A percentile compares a stretch with the other conserved stretches of the same genome.
Evolutionary conservation across 2,329 filamentous ascomycete genomes (phyloP).

Genomic region (Stylonectria norvegica): DNA sequence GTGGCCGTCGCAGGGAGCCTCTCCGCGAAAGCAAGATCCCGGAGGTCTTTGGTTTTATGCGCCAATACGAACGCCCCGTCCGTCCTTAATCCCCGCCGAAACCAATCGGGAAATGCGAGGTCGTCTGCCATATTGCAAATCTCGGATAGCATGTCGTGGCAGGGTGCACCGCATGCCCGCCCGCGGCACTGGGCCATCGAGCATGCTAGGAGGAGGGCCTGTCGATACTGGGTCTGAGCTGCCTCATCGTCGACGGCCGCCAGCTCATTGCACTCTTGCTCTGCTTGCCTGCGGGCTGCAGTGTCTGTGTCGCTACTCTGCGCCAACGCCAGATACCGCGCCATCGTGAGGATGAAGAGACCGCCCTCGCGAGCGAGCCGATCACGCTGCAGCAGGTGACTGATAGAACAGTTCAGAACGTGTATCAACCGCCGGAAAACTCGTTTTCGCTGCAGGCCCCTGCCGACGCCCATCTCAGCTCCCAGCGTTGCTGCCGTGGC

Average conservation of each 20-base stretch:
- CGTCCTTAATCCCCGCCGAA: slow-evolving; percentile 37
- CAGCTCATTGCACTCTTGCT: slow-evolving; percentile 21
- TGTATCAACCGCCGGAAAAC: slow-evolving; percentile 24
- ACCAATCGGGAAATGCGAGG: slow-evolving; percentile 31
- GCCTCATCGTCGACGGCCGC: slow-evolving; percentile 10
- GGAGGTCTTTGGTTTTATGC: slow-evolving; percentile 49
- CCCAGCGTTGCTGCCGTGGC: slow-evolving; percentile 23
- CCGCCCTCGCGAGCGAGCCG: slow-evolving; percentile 12
- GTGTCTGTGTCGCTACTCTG: slow-evolving; percentile 11
- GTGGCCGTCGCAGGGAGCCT: slow-evolving; percentile 28
- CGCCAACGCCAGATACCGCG: slow-evolving; percentile 26
- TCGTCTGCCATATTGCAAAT: slow-evolving; percentile 41
- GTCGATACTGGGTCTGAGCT: slow-evolving; percentile 22
- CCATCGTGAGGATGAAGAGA: slow-evolving; percentile 25
- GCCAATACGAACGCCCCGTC: slow-evolving; percentile 52
- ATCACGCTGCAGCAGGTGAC: slow-evolving; percentile 12
- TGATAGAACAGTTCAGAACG: slow-evolving; percentile 25
- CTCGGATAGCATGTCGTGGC: slow-evolving; percentile 36
- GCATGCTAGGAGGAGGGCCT: slow-evolving; percentile 39
- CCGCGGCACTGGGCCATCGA: slow-evolving; percentile 47
- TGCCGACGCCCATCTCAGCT: slow-evolving; percentile 1
- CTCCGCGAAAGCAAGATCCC: slow-evolving; percentile 54
- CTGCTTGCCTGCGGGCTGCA: slow-evolving; percentile 15
- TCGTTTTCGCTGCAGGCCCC: slow-evolving; percentile 3
- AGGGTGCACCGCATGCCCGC: slow-evolving; percentile 37